Evolutionary conservation across 1,284 basidiomycete genomes (phyloP).

Genomic region (Phaffia rhodozyma): DNA sequence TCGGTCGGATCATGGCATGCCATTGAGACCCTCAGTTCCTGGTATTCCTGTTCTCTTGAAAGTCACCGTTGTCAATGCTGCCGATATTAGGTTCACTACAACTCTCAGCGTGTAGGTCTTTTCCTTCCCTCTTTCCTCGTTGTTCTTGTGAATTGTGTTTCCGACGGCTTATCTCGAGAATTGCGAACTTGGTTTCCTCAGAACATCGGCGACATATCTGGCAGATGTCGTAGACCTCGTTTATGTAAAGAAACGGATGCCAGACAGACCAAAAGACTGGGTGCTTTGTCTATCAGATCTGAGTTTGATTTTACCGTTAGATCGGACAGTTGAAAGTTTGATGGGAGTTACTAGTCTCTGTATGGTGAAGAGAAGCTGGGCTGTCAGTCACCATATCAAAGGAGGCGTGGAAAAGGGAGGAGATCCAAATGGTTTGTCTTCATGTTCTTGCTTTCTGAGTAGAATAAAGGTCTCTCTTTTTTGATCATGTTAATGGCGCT

Average conservation of each 20-base stretch:
- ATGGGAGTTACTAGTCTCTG: conserved; percentile 75
- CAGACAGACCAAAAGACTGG: conserved; percentile 65
- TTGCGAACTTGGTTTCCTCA: conserved; percentile 28
- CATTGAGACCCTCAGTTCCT: background rate
- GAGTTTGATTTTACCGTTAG: conserved; percentile 77
- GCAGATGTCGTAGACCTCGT: conserved; percentile 84
- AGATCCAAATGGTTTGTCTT: conserved; percentile 74
- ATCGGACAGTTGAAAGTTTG: conserved; percentile 87
- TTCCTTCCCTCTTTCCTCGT: background rate
- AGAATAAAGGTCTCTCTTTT: background rate
- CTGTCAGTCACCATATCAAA: conserved; percentile 51
- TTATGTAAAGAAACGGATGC: conserved; percentile 56
- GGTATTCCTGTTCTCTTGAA: conserved; percentile 50
- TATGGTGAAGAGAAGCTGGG: conserved; percentile 64
- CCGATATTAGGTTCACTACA: conserved; percentile 69
- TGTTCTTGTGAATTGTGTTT: background rate
- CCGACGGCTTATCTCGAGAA: background rate
- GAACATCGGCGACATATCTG: conserved; percentile 90
- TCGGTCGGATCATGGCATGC: background rate
- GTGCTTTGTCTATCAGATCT: conserved; percentile 65
- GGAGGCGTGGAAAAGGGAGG: conserved; percentile 37
- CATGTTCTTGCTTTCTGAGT: background rate
- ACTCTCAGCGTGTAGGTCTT: conserved; percentile 70
- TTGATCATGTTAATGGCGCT: background rate
- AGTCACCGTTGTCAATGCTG: conserved; percentile 61